phyloP scores from a whole-genome alignment of 73 alveolate genomes.

The Uronychia setigera region DNA sequence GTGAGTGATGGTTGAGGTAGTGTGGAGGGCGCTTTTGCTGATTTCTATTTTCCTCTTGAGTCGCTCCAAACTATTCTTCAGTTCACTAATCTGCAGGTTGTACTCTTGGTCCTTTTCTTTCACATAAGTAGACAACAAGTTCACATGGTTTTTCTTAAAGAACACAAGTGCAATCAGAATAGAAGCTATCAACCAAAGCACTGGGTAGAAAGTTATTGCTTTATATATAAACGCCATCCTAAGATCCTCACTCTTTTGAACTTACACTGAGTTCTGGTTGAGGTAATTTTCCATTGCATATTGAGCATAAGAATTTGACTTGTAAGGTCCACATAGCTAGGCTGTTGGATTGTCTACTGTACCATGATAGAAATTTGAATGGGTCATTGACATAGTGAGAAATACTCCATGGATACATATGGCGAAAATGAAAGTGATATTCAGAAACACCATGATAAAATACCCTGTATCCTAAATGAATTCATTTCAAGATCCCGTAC shows the following conservation, averaged over 20 bases:
- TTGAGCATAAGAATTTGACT: slow-evolving; percentile 20
- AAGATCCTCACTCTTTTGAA: too few species aligned
- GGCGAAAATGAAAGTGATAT: slow-evolving; percentile 42
- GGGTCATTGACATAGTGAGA: slow-evolving; percentile 34
- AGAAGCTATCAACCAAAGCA: slow-evolving; percentile 50
- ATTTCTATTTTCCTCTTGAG: slow-evolving; percentile 58
- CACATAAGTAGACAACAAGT: not conserved
- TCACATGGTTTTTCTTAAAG: slow-evolving; percentile 45
- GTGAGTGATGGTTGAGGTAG: slow-evolving; percentile 4
- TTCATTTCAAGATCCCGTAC: not conserved
- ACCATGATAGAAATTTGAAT: slow-evolving; percentile 47
- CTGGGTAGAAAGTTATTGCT: slow-evolving; percentile 51
- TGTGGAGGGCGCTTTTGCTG: too few species aligned
- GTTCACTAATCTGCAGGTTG: slow-evolving; percentile 28
- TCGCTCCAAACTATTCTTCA: slow-evolving; percentile 40
- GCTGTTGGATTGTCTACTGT: slow-evolving; percentile 1
- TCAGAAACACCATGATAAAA: slow-evolving; percentile 66
- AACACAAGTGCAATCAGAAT: slow-evolving; percentile 24
- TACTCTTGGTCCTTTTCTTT: slow-evolving; percentile 53
- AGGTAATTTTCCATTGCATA: slow-evolving; percentile 23
- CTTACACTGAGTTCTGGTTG: not conserved
- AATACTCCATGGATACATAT: slow-evolving; percentile 10
- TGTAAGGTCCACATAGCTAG: slow-evolving; percentile 72
- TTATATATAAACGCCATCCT: too few species aligned
- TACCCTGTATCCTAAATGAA: slow-evolving; percentile 58